phyloP scores from a whole-genome alignment of 1,139 yeast genomes.

The Blastobotrys malaysiensis region DNA sequence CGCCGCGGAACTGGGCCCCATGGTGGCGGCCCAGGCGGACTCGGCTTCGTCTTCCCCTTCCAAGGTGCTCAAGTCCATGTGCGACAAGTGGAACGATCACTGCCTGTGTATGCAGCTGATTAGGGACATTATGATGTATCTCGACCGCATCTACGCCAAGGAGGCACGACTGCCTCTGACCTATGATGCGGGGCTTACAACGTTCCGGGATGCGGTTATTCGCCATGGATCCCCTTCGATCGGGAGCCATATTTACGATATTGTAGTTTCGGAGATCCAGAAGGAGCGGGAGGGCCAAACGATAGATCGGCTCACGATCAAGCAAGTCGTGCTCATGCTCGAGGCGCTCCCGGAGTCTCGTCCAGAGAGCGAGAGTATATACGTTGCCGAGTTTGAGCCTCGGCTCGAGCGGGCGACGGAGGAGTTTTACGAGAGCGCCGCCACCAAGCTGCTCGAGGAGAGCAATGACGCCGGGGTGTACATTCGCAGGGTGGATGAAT shows the following conservation, averaged over 20 bases:
- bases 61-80: slow-evolving; percentile 38
- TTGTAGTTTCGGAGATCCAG: slow-evolving; percentile 54
- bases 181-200: slow-evolving; percentile 67
- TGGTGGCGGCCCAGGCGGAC: slow-evolving; percentile 10
- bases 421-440: slow-evolving; percentile 47
- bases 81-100: slow-evolving; percentile 62
- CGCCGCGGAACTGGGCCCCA: slow-evolving; percentile 19
- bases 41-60: not conserved
- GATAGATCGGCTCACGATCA: slow-evolving; percentile 56
- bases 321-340: slow-evolving; percentile 64
- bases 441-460: slow-evolving; percentile 38
- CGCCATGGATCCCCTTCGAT: slow-evolving; percentile 43
- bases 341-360: slow-evolving; percentile 48
- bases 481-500: slow-evolving; percentile 49
- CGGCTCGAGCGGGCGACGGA: slow-evolving; percentile 51
- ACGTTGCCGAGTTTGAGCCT: slow-evolving; percentile 63
- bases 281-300: slow-evolving; percentile 56
- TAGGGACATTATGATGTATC: slow-evolving; percentile 81
- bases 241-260: slow-evolving; percentile 46
- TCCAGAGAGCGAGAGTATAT: slow-evolving; percentile 42
- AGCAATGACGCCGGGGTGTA: slow-evolving; percentile 49
- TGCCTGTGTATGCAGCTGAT: slow-evolving; percentile 70
- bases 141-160: slow-evolving; percentile 76
- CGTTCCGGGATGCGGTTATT: slow-evolving; percentile 47
- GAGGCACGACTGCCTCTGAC: slow-evolving; percentile 63